Conservation (phyloP, 2,329 filamentous ascomycete species). For the Xylaria sp. region DNA sequence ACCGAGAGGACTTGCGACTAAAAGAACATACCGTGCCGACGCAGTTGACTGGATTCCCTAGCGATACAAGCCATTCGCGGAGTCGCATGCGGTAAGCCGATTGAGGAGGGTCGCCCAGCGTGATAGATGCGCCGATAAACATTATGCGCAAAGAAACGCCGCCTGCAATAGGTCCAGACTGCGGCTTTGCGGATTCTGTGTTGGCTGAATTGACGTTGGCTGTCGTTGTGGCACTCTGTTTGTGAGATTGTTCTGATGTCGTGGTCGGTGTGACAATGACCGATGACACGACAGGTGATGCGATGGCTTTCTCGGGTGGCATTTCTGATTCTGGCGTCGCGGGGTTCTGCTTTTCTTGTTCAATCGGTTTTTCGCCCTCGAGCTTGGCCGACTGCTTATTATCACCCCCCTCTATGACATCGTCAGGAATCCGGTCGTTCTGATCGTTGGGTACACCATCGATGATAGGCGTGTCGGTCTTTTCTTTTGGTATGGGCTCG, state of each 20-base stretch:
- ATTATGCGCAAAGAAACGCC: conserved; percentile 41
- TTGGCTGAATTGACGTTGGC: background rate
- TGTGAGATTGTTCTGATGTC: background rate
- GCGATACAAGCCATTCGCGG: conserved; percentile 39
- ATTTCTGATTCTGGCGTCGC: conserved; percentile 5
- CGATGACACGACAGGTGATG: conserved; percentile 6
- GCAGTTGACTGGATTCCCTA: conserved; percentile 42
- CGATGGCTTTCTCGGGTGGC: background rate
- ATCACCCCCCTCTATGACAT: conserved; percentile 29
- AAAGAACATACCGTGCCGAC: conserved; percentile 39
- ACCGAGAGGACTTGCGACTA: background rate
- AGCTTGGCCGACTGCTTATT: conserved; percentile 7
- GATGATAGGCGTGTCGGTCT: conserved; percentile 33
- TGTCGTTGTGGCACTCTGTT: conserved; percentile 15
- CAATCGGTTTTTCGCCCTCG: conserved; percentile 2
- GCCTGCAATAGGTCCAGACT: conserved; percentile 26
- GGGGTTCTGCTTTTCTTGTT: conserved; percentile 3
- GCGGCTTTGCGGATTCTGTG: conserved; percentile 17
- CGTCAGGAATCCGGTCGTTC: conserved; percentile 36
- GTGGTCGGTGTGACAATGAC: conserved; percentile 7
- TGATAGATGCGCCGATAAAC: conserved; percentile 43
- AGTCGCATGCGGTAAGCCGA: conserved; percentile 39
- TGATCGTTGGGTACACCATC: conserved; percentile 37
- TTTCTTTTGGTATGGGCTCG: conserved; percentile 31
- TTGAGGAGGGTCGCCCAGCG: conserved; percentile 37